Percentiles rank a stretch among this genome's conserved stretches.
phyloP scores from a whole-genome alignment of 176 grass and related monocot genomes.

The Triticum dicoccoides region DNA sequence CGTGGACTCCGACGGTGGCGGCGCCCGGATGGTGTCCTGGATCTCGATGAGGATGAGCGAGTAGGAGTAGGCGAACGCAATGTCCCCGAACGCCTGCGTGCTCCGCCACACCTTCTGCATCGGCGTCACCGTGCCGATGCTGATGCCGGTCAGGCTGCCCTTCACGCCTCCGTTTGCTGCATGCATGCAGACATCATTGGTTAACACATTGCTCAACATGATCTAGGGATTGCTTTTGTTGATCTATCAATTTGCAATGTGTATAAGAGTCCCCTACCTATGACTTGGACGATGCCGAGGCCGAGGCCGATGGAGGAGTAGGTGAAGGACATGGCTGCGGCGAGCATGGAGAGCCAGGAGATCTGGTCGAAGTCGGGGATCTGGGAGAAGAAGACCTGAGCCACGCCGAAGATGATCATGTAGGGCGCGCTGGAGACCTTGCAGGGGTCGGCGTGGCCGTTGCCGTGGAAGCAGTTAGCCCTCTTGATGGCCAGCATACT shows the following conservation, averaged over 20 bases:
- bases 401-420: conserved; percentile 74
- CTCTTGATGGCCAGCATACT: conserved; percentile 77
- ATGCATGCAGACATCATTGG: neutral
- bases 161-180: conserved; percentile 54
- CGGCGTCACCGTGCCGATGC: conserved; percentile 54
- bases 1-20: conserved; percentile 41
- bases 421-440: conserved; percentile 57
- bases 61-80: conserved; percentile 90
- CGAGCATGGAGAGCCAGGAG: conserved; percentile 86
- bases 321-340: conserved; percentile 88
- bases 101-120: conserved; percentile 77
- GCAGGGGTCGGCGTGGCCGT: conserved; percentile 63
- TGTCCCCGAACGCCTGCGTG: conserved; percentile 75
- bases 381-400: conserved; percentile 74
- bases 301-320: conserved; percentile 74
- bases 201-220: neutral
- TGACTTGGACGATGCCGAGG: conserved; percentile 76
- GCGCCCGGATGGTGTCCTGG: conserved; percentile 51
- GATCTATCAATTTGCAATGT: neutral
- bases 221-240: too few species aligned
- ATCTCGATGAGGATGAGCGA: conserved; percentile 78
- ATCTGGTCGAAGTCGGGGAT: conserved; percentile 86
- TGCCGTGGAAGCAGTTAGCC: conserved; percentile 74
- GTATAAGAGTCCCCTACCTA: conserved; percentile 33
- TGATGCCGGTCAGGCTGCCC: conserved; percentile 82